Conservation (phyloP, 2,329 filamentous ascomycete species). For the Tolypocladium paradoxum region DNA sequence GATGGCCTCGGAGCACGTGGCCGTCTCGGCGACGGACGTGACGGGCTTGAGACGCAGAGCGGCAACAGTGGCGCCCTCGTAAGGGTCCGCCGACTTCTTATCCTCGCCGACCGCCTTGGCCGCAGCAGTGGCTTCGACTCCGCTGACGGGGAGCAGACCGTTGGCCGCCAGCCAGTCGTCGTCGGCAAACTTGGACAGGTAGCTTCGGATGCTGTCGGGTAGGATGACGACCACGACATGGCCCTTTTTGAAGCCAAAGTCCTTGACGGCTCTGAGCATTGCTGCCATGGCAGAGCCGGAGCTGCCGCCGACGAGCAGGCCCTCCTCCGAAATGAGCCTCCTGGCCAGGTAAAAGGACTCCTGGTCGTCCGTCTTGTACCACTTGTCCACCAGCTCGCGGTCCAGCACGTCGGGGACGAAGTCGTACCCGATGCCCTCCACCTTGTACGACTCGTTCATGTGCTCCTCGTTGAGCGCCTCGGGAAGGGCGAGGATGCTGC, state of each 20-base stretch:
- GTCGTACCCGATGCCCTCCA: constrained; percentile 97
- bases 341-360: constrained; percentile 89
- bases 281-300: constrained; percentile 87
- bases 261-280: constrained; percentile 64
- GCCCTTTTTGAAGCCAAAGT: constrained; percentile 65
- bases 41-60: constrained; percentile 86
- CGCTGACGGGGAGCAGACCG: constrained; percentile 62
- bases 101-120: constrained; percentile 22
- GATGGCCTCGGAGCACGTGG: constrained; percentile 74
- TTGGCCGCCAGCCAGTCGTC: constrained; percentile 99
- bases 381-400: constrained; percentile 70
- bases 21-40: constrained; percentile 64
- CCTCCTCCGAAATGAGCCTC: constrained; percentile 85
- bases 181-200: constrained; percentile 96
- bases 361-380: constrained; percentile 96
- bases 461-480: constrained; percentile 67
- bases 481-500: constrained; percentile 82
- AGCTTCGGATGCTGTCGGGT: constrained; percentile 93
- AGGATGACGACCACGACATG: constrained; percentile 86
- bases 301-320: constrained; percentile 84
- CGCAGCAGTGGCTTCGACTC: constrained; percentile 36
- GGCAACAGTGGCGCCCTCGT: constrained; percentile 67
- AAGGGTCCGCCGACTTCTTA: constrained; percentile 49
- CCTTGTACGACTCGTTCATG: constrained; percentile 83
- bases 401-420: constrained; percentile 93